Conservation (phyloP, 805 yeast species). For the Teunomyces kruisii region DNA sequence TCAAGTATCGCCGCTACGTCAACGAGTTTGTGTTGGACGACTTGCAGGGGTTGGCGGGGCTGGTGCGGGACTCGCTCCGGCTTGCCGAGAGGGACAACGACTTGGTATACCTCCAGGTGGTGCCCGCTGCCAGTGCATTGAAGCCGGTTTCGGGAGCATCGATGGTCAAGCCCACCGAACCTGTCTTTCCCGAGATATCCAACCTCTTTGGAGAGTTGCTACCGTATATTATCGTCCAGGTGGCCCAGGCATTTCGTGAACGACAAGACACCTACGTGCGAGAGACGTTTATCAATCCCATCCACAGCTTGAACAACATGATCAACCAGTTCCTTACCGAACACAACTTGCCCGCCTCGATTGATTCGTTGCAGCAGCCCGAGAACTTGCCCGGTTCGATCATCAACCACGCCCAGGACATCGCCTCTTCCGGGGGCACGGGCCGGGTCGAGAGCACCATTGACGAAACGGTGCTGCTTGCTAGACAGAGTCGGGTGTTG, state of each 20-base stretch:
- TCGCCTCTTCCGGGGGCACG: conserved; percentile 55
- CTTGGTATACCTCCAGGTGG: conserved; percentile 65
- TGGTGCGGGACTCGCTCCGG: conserved; percentile 45
- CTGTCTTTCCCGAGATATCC: conserved; percentile 18
- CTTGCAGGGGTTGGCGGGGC: conserved; percentile 46
- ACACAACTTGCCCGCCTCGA: conserved; percentile 56
- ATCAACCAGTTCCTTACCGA: conserved; percentile 46
- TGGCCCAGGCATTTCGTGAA: conserved; percentile 66
- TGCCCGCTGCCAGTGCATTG: conserved; percentile 46
- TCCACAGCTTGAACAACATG: conserved; percentile 45
- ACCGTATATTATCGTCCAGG: conserved; percentile 66
- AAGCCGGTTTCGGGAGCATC: conserved; percentile 47
- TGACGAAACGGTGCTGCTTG: conserved; percentile 45
- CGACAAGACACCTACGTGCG: conserved; percentile 56
- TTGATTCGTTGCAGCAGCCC: conserved; percentile 62
- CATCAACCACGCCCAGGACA: conserved; percentile 53
- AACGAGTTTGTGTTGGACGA: conserved; percentile 49
- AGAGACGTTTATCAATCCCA: conserved; percentile 45
- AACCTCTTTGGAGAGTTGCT: conserved; percentile 59
- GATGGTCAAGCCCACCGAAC: conserved; percentile 52
- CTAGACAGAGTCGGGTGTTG: conserved; percentile 39
- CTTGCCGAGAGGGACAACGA: conserved; percentile 79
- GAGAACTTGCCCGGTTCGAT: conserved; percentile 58
- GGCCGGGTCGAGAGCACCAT: conserved; percentile 40
- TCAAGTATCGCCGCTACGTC: conserved; percentile 42